phyloP scores from a whole-genome alignment of 169 alveolate species.

The Eimeria brunetti region DNA sequence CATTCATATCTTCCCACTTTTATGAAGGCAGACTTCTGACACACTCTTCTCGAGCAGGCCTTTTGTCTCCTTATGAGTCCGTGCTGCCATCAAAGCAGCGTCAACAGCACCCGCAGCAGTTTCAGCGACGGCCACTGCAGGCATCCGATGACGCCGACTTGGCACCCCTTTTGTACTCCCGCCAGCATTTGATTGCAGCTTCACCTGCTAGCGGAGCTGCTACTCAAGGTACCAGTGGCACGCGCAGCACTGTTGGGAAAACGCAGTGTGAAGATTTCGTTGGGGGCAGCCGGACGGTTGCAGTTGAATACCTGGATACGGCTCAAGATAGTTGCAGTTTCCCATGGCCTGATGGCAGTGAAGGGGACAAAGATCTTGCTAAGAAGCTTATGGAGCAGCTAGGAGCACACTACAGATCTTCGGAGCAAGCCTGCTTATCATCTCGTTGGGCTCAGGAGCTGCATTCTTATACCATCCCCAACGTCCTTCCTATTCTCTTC shows the following conservation, averaged over 20 bases:
- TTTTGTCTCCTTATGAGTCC: not conserved
- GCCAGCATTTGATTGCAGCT: not conserved
- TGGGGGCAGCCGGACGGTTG: not conserved
- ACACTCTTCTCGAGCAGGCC: slow-evolving; percentile 1
- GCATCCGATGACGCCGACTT: not conserved
- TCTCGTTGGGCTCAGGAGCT: slow-evolving; percentile 10
- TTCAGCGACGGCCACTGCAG: not conserved
- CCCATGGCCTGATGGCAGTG: slow-evolving; percentile 75
- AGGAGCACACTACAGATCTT: not conserved
- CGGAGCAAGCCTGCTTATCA: not conserved
- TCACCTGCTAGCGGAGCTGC: not conserved
- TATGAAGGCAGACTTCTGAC: slow-evolving; percentile 56
- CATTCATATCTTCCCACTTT: slow-evolving; percentile 61
- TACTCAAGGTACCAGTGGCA: not conserved
- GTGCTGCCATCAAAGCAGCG: not conserved
- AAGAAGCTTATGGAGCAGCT: slow-evolving; percentile 32
- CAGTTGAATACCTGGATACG: not conserved
- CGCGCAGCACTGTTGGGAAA: not conserved
- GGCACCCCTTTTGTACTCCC: not conserved
- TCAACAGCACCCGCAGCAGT: not conserved
- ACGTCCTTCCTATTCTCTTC: slow-evolving; percentile 53
- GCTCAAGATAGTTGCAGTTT: not conserved
- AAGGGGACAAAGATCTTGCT: slow-evolving; percentile 65
- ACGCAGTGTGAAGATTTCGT: not conserved
- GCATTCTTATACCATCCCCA: not conserved